Evolutionary conservation across 2,329 filamentous ascomycete genomes (phyloP).

Genomic region (Intubia oerlemansii): DNA sequence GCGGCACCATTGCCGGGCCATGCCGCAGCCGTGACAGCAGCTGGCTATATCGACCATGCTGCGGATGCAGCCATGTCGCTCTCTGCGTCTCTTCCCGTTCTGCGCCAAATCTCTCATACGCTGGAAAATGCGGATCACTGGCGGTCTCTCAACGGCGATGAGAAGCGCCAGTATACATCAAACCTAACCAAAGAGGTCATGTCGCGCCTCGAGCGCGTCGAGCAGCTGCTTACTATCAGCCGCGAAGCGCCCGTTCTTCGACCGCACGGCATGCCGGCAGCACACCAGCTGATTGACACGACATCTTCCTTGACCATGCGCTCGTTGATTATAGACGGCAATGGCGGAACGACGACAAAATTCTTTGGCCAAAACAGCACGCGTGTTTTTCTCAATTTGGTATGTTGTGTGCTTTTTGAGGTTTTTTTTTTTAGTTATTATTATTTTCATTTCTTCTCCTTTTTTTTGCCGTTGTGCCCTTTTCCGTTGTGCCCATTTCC

Average conservation of each 20-base stretch:
- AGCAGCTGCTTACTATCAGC: constrained; percentile 25
- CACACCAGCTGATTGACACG: constrained; percentile 4
- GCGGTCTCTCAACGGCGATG: constrained; percentile 11
- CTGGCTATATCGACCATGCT: too few relatives aligned
- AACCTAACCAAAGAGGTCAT: constrained; percentile 24
- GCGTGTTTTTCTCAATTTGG: constrained; percentile 30
- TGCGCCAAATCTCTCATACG: constrained; percentile 2
- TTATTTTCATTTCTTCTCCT: background rate
- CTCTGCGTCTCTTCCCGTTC: too few relatives aligned
- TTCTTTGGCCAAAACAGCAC: constrained; percentile 32
- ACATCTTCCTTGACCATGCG: constrained; percentile 21
- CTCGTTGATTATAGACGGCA: constrained; percentile 27
- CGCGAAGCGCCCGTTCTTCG: background rate
- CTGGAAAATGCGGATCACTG: constrained; percentile 3
- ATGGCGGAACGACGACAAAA: constrained; percentile 22
- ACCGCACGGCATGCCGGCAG: background rate
- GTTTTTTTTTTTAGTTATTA: background rate
- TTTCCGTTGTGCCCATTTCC: too few relatives aligned
- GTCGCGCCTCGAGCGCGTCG: constrained; percentile 29
- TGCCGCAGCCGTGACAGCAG: too few relatives aligned
- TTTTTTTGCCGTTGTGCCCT: too few relatives aligned
- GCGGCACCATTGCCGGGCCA: too few relatives aligned
- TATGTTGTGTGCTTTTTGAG: constrained; percentile 13
- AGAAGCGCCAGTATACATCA: constrained; percentile 7
- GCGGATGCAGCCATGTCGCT: too few relatives aligned